Evolutionary conservation across 176 grass and related monocot genomes (phyloP).

Genomic region (Thinopyrum elongatum): DNA sequence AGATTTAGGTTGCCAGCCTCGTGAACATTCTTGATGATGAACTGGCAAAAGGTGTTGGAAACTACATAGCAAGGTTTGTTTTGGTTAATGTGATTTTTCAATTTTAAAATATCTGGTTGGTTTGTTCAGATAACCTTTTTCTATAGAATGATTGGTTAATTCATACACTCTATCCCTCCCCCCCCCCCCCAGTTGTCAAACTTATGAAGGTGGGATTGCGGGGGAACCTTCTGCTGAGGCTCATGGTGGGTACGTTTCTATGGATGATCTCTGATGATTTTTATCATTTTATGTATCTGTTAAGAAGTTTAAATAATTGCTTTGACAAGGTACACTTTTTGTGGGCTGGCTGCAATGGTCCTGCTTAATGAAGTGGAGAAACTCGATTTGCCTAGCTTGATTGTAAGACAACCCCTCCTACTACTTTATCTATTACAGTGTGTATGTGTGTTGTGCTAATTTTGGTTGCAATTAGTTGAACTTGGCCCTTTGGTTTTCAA

Average conservation of each 20-base stretch:
- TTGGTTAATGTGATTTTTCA: not conserved
- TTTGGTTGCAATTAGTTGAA: conserved; percentile 3
- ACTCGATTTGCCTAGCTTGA: conserved; percentile 72
- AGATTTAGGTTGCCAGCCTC: conserved; percentile 82
- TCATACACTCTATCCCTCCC: conserved; percentile 14
- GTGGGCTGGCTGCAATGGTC: conserved; percentile 86
- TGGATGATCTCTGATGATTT: conserved; percentile 5
- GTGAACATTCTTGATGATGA: conserved; percentile 83
- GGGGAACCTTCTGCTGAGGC: conserved; percentile 96
- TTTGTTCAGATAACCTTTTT: not conserved
- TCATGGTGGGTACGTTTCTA: conserved; percentile 96
- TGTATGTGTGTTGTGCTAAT: not conserved
- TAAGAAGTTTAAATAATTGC: conserved; percentile 21
- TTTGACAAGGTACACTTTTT: conserved; percentile 93
- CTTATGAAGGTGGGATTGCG: conserved; percentile 96
- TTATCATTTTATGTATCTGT: conserved; percentile 30
- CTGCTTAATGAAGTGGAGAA: conserved; percentile 88
- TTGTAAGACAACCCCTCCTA: conserved; percentile 58
- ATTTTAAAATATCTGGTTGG: conserved; percentile 16
- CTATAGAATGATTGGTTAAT: conserved; percentile 24
- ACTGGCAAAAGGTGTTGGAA: conserved; percentile 65
- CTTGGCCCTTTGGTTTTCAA: not conserved
- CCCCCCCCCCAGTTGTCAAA: conserved; percentile 79
- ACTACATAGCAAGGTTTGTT: conserved; percentile 76
- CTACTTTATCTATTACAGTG: conserved; percentile 12